A percentile compares a stretch with the other conserved stretches of the same genome.
Evolutionary conservation across 1,139 yeast species (phyloP).

Genomic region (Candida sp.): DNA sequence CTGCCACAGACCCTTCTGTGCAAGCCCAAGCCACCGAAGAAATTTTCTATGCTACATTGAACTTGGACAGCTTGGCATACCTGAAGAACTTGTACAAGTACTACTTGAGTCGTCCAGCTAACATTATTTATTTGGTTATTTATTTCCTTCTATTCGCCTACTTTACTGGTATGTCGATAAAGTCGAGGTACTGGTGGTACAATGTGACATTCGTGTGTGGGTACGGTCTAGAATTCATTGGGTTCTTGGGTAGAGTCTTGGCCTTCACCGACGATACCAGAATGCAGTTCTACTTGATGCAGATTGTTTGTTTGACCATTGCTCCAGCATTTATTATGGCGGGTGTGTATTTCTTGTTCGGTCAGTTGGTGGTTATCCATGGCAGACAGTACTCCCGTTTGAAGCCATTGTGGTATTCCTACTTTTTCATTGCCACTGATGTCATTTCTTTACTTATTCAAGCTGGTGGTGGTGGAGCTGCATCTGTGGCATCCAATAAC

Average conservation of each 20-base stretch:
- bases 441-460: conserved; percentile 73
- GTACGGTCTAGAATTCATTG: conserved; percentile 65
- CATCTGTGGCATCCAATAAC: conserved; percentile 54
- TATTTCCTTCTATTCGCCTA: conserved; percentile 24
- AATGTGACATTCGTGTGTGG: conserved; percentile 66
- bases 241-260: conserved; percentile 66
- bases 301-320: conserved; percentile 71
- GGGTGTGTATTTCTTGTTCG: conserved; percentile 79
- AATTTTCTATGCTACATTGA: conserved; percentile 34
- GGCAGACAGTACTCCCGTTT: conserved; percentile 66
- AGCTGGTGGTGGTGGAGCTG: conserved; percentile 86
- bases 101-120: conserved; percentile 24
- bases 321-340: conserved; percentile 94
- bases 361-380: conserved; percentile 71
- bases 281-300: conserved; percentile 57
- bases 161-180: conserved; percentile 25
- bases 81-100: conserved; percentile 37
- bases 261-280: conserved; percentile 46
- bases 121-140: conserved; percentile 25
- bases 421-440: conserved; percentile 70
- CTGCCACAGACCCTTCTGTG: conserved; percentile 37
- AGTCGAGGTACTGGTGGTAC: conserved; percentile 76
- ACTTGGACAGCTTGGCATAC: conserved; percentile 24
- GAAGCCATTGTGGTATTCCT: conserved; percentile 78
- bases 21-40: conserved; percentile 33